A percentile compares a stretch with the other conserved stretches of the same genome.
Evolutionary conservation across 1,139 yeast genomes (phyloP).

Genomic region (Groenewaldozyma sp.): DNA sequence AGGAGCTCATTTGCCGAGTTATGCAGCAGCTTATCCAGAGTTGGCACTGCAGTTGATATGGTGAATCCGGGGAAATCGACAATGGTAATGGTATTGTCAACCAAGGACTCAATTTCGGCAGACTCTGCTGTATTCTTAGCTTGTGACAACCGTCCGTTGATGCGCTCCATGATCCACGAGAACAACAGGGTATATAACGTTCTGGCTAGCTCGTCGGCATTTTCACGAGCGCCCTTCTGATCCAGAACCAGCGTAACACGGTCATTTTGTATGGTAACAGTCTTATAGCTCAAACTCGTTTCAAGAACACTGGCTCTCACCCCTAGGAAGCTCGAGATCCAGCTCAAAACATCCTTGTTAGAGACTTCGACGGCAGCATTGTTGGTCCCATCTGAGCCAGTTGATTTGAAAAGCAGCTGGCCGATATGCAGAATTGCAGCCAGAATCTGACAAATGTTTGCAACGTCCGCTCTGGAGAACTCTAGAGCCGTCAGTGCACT

Average conservation of each 20-base stretch:
- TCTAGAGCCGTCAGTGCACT: conserved; percentile 30
- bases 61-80: conserved; percentile 37
- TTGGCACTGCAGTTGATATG: conserved; percentile 28
- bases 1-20: conserved; percentile 36
- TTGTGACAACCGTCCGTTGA: conserved; percentile 30
- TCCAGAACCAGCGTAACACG: conserved; percentile 36
- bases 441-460: conserved; percentile 35
- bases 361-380: conserved; percentile 33
- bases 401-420: conserved; percentile 30
- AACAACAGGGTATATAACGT: conserved; percentile 34
- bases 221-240: conserved; percentile 34
- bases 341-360: conserved; percentile 29
- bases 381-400: conserved; percentile 28
- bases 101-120: conserved; percentile 23
- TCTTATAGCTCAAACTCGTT: conserved; percentile 32
- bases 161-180: conserved; percentile 33
- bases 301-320: conserved; percentile 32
- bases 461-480: conserved; percentile 34
- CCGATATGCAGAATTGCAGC: conserved; percentile 38
- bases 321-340: conserved; percentile 34
- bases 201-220: conserved; percentile 36
- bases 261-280: conserved; percentile 31
- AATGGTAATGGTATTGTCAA: conserved; percentile 30
- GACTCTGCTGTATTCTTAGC: conserved; percentile 16
- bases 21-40: conserved; percentile 33